phyloP scores from a whole-genome alignment of 2,329 filamentous ascomycete genomes.

The Colletotrichum eleusines region DNA sequence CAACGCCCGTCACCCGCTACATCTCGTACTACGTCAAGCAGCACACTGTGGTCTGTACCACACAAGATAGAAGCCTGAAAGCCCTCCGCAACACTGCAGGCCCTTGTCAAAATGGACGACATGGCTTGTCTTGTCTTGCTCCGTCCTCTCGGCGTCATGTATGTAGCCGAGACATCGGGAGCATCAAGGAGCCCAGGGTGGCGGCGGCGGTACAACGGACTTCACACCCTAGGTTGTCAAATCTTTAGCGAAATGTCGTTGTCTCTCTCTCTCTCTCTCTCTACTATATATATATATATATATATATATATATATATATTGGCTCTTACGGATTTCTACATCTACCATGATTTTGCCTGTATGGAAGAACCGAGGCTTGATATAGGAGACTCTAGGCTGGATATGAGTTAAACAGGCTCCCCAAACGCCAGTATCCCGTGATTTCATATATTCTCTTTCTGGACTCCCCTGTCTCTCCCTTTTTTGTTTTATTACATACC shows the following conservation, averaged over 20 bases:
- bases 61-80: background rate
- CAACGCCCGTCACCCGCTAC: constrained; percentile 6
- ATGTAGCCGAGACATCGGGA: background rate
- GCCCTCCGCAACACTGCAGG: background rate
- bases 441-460: background rate
- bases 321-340: background rate
- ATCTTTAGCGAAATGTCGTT: background rate
- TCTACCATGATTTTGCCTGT: background rate
- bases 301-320: too few species aligned
- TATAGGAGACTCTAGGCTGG: background rate
- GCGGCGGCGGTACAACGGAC: background rate
- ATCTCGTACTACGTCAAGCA: constrained; percentile 8
- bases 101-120: background rate
- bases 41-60: background rate
- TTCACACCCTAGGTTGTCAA: background rate
- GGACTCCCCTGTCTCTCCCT: background rate
- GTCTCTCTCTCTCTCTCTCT: too few species aligned
- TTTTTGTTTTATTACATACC: background rate
- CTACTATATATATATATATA: too few species aligned
- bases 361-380: background rate
- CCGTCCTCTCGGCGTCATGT: background rate
- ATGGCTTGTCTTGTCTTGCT: background rate
- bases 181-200: background rate
- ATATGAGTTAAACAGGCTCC: background rate
- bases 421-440: background rate